phyloP scores from a whole-genome alignment of 2,329 filamentous ascomycete species.

The Neofusicoccum sp. region DNA sequence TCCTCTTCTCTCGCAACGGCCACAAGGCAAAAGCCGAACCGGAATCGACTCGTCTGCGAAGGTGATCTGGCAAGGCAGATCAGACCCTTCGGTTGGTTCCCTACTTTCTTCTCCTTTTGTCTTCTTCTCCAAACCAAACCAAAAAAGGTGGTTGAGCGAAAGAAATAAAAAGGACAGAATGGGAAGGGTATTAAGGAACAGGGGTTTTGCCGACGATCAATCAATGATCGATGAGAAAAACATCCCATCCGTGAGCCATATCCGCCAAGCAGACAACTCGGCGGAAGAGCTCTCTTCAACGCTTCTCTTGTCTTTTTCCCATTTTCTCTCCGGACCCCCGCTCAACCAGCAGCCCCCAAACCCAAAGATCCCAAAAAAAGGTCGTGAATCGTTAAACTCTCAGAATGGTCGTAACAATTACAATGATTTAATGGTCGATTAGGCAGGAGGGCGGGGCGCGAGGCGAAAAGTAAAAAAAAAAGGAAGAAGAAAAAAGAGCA shows the following conservation, averaged over 20 bases:
- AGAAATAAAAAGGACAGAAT: background rate
- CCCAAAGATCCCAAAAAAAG: background rate
- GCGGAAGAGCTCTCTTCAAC: background rate
- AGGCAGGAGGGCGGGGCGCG: background rate
- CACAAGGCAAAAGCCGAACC: too few species aligned
- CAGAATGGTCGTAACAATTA: slow-evolving; percentile 9
- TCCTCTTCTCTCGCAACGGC: background rate
- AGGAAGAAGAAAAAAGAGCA: too few species aligned
- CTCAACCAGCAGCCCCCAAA: background rate
- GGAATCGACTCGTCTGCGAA: too few species aligned
- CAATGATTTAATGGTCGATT: background rate
- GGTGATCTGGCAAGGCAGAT: too few species aligned
- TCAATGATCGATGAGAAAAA: background rate
- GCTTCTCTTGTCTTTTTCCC: background rate
- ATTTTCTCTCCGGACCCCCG: too few species aligned
- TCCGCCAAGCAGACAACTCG: background rate
- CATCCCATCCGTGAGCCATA: background rate
- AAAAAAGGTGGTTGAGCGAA: background rate
- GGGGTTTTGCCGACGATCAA: too few species aligned
- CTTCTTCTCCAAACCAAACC: background rate
- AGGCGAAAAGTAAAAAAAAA: background rate
- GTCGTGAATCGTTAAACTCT: slow-evolving; percentile 7
- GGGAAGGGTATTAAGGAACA: background rate
- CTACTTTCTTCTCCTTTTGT: background rate
- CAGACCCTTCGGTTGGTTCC: too few species aligned